Base-by-base conservation (phyloP, 345 rosid genomes). In the Gossypium anomalum region DNA sequence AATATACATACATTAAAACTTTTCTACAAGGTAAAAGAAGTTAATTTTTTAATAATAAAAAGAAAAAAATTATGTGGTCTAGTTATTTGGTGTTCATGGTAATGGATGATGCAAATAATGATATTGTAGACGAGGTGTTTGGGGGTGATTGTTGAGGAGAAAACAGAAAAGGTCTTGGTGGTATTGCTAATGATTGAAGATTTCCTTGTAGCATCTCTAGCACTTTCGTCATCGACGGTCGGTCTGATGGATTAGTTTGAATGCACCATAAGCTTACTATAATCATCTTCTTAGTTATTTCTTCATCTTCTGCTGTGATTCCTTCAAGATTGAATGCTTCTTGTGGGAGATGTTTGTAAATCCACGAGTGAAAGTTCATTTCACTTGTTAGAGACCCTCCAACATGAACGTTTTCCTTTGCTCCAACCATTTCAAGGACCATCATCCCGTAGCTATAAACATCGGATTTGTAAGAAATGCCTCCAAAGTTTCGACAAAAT, bases 371-470 rank as follows among this genome's bases (percentile, higher is more conserved):
- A 78, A 88, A 86, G 69, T 78, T 80, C 53, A 69, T 25, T 52
- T 84, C 77, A 38, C 83, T 86, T 1, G 52, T 17, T 13, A 22
- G 13, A 1, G 84, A 83, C 53, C 49, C 74, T 62, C 14, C 15
- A 4, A 4, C 13, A 20, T 74, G 44, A 6, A 3, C 12, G 7
- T 75, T 76, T 27, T 48, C 77, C 59, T 78, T 80, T 34, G 75
- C 80, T 23, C 83, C 85, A 19, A 86, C 75, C 79, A 88, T 84
- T 19, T 84, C 81, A 0, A 84, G 75, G 23, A 84, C 60, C 70
- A 88, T 53, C 86, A 84, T 87, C 10, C 89, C 88, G 3, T 84
- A 84, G 62, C 89, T 87, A 1, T 83, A 87, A 7, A 88, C 86
- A 77, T 88, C 88, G 0, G 87, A 82, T 23, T 88, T 83, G 77